Percentiles rank a stretch among this genome's conserved stretches.
Conservation (phyloP, 352 stramenopile genomes). For the Globisporangium barbulae region DNA sequence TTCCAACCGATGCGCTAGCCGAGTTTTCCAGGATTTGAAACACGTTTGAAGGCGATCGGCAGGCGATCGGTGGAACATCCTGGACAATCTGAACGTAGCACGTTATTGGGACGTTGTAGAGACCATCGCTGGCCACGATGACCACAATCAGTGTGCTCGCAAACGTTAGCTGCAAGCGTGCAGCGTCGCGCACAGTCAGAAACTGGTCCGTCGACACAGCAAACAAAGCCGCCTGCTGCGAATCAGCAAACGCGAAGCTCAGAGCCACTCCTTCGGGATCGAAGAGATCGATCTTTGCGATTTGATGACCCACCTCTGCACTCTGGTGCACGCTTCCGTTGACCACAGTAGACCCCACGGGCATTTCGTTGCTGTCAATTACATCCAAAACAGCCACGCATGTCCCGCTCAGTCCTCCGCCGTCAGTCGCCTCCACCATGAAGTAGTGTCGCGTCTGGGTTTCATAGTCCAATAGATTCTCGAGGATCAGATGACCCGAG, state of each 20-base stretch:
- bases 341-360: slow-evolving; percentile 25
- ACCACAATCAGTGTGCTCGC: neutral
- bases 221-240: neutral
- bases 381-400: slow-evolving; percentile 38
- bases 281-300: slow-evolving; percentile 5
- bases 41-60: slow-evolving; percentile 1
- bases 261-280: slow-evolving; percentile 4
- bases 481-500: slow-evolving; percentile 27
- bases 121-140: slow-evolving; percentile 18
- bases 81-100: slow-evolving; percentile 22
- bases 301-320: slow-evolving; percentile 16
- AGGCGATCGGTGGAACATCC: slow-evolving; percentile 34
- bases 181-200: neutral
- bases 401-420: slow-evolving; percentile 25
- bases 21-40: slow-evolving; percentile 15
- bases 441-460: slow-evolving; percentile 24
- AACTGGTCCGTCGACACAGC: slow-evolving; percentile 14
- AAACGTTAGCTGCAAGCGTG: slow-evolving; percentile 3
- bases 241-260: slow-evolving; percentile 3
- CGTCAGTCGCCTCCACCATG: slow-evolving; percentile 29
- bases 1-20: slow-evolving; percentile 6
- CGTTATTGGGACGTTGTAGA: slow-evolving; percentile 21
- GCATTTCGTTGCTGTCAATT: slow-evolving; percentile 37
- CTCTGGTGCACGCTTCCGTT: slow-evolving; percentile 32
- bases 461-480: slow-evolving; percentile 37